A percentile compares a stretch with the other conserved stretches of the same genome.
phyloP scores from a whole-genome alignment of 1,139 yeast species.

The Saccharomyces hybrid region DNA sequence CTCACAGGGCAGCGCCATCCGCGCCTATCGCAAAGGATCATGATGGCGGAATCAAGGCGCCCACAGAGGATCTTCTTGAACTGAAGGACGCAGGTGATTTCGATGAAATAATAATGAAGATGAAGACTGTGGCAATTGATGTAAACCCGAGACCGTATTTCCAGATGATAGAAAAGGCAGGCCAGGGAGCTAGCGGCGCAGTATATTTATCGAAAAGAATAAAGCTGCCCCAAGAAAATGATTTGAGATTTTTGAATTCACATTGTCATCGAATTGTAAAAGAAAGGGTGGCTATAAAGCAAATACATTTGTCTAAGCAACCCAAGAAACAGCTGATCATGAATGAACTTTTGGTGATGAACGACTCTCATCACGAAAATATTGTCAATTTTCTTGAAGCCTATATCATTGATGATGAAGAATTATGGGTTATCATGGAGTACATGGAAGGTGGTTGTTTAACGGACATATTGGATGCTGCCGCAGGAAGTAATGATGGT shows the following conservation, averaged over 20 bases:
- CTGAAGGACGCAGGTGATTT: constrained; percentile 51
- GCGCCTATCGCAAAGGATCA: background rate
- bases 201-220: constrained; percentile 77
- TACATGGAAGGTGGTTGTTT: constrained; percentile 83
- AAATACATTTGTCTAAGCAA: constrained; percentile 85
- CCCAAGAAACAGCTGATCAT: constrained; percentile 88
- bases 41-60: background rate
- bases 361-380: constrained; percentile 79
- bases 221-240: constrained; percentile 27
- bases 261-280: constrained; percentile 28
- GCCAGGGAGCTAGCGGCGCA: constrained; percentile 97
- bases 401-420: constrained; percentile 48
- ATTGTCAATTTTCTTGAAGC: constrained; percentile 88
- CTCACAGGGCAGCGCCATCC: background rate
- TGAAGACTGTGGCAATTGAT: constrained; percentile 71
- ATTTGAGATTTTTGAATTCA: constrained; percentile 14
- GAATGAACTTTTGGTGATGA: constrained; percentile 89
- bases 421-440: constrained; percentile 86
- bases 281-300: constrained; percentile 72
- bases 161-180: constrained; percentile 82
- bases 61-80: constrained; percentile 5
- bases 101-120: constrained; percentile 71
- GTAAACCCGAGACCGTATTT: constrained; percentile 78
- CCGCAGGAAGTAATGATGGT: constrained; percentile 36
- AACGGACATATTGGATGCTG: constrained; percentile 77